Evolutionary conservation across 305 asterid genomes (phyloP).

Genomic region (Salvia sclarea): DNA sequence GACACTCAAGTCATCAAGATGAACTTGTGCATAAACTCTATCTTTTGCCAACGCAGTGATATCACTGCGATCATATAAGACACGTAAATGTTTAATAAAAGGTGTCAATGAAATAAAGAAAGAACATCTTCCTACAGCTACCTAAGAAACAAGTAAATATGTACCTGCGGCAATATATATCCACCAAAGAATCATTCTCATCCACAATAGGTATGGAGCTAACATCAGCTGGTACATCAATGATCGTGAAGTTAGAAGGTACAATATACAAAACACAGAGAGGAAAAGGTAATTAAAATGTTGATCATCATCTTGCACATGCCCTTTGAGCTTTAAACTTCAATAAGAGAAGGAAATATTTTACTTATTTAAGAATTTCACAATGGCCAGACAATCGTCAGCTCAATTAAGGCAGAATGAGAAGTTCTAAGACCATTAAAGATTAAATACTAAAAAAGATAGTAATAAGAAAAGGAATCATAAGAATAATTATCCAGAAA

Average conservation of each 20-base stretch:
- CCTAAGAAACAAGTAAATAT: slow-evolving; percentile 7
- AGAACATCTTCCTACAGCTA: background rate
- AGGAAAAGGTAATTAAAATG: slow-evolving; percentile 5
- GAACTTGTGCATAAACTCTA: slow-evolving; percentile 61
- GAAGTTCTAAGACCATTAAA: background rate
- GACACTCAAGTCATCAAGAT: slow-evolving; percentile 63
- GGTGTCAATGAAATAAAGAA: slow-evolving; percentile 21
- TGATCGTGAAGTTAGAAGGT: slow-evolving; percentile 13
- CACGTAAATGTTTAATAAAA: slow-evolving; percentile 6
- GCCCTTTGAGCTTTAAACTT: background rate
- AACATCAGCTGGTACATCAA: slow-evolving; percentile 53
- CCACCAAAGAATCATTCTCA: slow-evolving; percentile 70
- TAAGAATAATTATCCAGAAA: background rate
- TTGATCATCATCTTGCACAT: slow-evolving; percentile 11
- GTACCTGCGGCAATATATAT: slow-evolving; percentile 68
- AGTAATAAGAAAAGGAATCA: background rate
- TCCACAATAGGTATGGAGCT: slow-evolving; percentile 72
- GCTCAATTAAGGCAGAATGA: slow-evolving; percentile 1
- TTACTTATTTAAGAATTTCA: slow-evolving; percentile 1
- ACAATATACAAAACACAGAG: background rate
- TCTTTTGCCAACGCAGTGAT: slow-evolving; percentile 75
- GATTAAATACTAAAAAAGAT: background rate
- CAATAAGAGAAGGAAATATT: background rate
- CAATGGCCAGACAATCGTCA: background rate
- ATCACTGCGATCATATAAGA: slow-evolving; percentile 48